Conservation (phyloP, 345 rosid species). For the Salix purpurea region DNA sequence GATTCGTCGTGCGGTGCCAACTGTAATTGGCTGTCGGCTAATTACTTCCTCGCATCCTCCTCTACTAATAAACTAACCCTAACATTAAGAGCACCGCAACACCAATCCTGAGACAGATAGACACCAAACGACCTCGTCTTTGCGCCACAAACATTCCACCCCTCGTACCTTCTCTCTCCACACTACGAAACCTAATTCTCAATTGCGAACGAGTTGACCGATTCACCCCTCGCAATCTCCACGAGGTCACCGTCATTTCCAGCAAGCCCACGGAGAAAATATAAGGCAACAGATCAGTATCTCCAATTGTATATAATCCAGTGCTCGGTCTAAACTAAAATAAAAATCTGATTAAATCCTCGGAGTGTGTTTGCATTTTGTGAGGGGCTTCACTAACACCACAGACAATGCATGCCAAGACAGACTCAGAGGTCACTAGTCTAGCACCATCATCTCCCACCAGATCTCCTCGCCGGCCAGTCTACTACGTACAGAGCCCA, state of each 20-base stretch:
- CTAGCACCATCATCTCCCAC: slow-evolving; percentile 80
- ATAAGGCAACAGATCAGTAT: neutral
- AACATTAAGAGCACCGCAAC: neutral
- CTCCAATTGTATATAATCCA: neutral
- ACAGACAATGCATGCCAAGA: slow-evolving; percentile 78
- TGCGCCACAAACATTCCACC: slow-evolving; percentile 3
- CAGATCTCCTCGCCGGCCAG: slow-evolving; percentile 87
- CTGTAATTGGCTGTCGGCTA: slow-evolving; percentile 37
- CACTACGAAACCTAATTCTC: neutral
- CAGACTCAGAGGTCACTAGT: slow-evolving; percentile 98
- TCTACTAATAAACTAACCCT: neutral
- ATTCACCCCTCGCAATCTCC: neutral
- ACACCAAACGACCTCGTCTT: neutral
- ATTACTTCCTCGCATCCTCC: slow-evolving; percentile 16
- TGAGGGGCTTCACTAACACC: neutral
- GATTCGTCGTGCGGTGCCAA: slow-evolving; percentile 33
- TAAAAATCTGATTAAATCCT: neutral
- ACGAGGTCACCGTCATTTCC: slow-evolving; percentile 8
- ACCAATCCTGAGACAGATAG: neutral
- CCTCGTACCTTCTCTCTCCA: neutral
- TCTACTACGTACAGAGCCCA: slow-evolving; percentile 90
- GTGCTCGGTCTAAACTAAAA: neutral
- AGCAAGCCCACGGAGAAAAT: neutral
- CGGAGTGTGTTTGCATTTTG: neutral
- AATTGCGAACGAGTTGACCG: neutral